phyloP scores from a whole-genome alignment of 2,329 filamentous ascomycete species.

The Xylariaceae sp. region DNA sequence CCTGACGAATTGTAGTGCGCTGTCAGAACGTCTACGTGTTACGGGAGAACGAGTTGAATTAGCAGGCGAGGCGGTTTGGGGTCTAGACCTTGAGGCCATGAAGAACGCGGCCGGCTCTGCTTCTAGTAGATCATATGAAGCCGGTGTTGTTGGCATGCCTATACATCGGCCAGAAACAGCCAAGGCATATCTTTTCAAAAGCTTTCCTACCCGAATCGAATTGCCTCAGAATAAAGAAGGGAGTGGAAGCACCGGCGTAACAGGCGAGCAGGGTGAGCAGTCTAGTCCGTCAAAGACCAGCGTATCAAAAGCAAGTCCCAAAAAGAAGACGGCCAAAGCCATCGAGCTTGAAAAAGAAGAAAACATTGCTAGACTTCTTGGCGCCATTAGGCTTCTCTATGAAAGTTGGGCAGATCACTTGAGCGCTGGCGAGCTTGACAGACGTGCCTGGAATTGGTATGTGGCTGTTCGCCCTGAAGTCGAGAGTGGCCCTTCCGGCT shows the following conservation, averaged over 20 bases:
- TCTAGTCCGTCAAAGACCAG: constrained; percentile 16
- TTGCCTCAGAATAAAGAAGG: constrained; percentile 7
- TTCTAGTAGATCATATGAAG: constrained; percentile 31
- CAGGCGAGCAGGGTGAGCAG: neutral
- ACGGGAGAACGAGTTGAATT: constrained; percentile 40
- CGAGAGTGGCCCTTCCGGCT: constrained; percentile 67
- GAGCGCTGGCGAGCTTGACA: constrained; percentile 63
- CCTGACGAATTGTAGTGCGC: constrained; percentile 33
- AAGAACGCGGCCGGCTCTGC: constrained; percentile 36
- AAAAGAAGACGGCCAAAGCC: constrained; percentile 51
- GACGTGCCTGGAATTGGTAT: constrained; percentile 79
- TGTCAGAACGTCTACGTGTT: constrained; percentile 48
- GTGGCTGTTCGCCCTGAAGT: constrained; percentile 71
- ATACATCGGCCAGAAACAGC: constrained; percentile 72
- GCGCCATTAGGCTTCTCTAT: constrained; percentile 66
- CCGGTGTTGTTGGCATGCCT: constrained; percentile 53
- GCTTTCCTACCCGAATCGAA: constrained; percentile 50
- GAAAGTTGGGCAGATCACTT: constrained; percentile 69
- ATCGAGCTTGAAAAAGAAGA: constrained; percentile 59
- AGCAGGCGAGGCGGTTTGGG: constrained; percentile 57
- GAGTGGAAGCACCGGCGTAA: constrained; percentile 1
- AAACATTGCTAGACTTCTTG: constrained; percentile 66
- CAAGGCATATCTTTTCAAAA: constrained; percentile 52
- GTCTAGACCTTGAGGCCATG: constrained; percentile 52
- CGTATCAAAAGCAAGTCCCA: constrained; percentile 31